These are phyloP conservation scores for Rhynchospora pubera DNA, from an alignment of 176 grass and related monocot species.

Conservation along the genomic window DNA sequence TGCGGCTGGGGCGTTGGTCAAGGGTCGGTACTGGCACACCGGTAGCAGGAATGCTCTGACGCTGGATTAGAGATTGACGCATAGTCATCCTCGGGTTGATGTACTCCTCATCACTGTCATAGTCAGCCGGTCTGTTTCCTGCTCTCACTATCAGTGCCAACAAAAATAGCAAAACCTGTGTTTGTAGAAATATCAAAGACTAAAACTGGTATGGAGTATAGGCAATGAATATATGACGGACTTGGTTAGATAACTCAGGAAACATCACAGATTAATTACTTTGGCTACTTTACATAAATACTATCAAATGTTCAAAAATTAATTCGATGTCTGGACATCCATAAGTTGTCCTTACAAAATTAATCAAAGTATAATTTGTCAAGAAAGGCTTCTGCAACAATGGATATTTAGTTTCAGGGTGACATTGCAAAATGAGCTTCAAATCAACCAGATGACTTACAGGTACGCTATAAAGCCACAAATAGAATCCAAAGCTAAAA, in stretches of 20 bases:
- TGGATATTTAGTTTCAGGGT: background rate
- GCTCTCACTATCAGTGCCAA: constrained; percentile 78
- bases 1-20: constrained; percentile 65
- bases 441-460: background rate
- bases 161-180: constrained; percentile 66
- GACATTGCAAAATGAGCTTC: background rate
- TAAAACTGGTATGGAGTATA: background rate
- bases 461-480: background rate
- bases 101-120: constrained; percentile 89
- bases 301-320: background rate
- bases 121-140: constrained; percentile 75
- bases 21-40: constrained; percentile 68
- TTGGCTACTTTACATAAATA: background rate
- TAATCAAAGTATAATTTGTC: background rate
- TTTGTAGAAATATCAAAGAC: background rate
- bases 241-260: background rate
- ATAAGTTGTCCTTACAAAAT: background rate
- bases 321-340: background rate
- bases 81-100: constrained; percentile 42
- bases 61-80: constrained; percentile 64
- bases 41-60: constrained; percentile 48
- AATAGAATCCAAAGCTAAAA: background rate
- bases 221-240: background rate
- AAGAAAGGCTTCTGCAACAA: background rate
- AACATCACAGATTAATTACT: background rate